A percentile compares a stretch with the other conserved stretches of the same genome.
Evolutionary conservation across 805 yeast species (phyloP).

Genomic region (Barnettozyma sp.): DNA sequence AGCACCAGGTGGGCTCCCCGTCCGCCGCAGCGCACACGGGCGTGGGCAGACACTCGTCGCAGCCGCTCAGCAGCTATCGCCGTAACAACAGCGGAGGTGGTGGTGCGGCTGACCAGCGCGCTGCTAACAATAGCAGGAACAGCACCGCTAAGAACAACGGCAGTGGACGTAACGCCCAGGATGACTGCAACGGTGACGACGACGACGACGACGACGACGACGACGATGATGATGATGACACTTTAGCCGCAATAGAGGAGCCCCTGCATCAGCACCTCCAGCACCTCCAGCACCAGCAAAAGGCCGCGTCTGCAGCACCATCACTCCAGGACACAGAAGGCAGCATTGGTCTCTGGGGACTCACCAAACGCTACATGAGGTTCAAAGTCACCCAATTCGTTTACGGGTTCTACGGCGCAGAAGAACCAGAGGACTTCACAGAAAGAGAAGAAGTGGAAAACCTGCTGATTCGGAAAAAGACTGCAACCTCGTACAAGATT

Average conservation of each 20-base stretch:
- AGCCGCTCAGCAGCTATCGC: too few species aligned
- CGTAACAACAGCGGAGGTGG: too few species aligned
- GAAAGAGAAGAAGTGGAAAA: slow-evolving; percentile 33
- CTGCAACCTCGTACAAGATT: slow-evolving; percentile 45
- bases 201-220: not conserved
- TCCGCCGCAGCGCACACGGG: not conserved
- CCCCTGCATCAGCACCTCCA: not conserved
- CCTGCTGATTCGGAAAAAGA: slow-evolving; percentile 37
- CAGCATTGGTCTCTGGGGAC: slow-evolving; percentile 4
- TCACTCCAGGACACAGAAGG: slow-evolving; percentile 1
- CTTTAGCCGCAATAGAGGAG: not conserved
- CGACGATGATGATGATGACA: not conserved
- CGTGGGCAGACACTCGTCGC: too few species aligned
- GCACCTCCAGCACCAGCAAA: too few species aligned
- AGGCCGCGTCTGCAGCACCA: not conserved
- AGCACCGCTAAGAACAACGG: too few species aligned
- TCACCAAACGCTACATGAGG: slow-evolving; percentile 7
- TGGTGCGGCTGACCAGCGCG: too few species aligned
- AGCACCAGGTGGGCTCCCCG: slow-evolving; percentile 2
- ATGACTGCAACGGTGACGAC: too few species aligned
- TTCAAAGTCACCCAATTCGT: slow-evolving; percentile 1
- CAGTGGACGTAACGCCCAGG: too few species aligned
- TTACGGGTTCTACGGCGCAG: slow-evolving; percentile 7
- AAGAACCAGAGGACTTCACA: slow-evolving; percentile 14
- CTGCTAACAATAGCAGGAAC: too few species aligned